Percentiles rank a stretch among this genome's conserved stretches.
phyloP scores from a whole-genome alignment of 2,329 filamentous ascomycete species.

The Grosmannia huntii region DNA sequence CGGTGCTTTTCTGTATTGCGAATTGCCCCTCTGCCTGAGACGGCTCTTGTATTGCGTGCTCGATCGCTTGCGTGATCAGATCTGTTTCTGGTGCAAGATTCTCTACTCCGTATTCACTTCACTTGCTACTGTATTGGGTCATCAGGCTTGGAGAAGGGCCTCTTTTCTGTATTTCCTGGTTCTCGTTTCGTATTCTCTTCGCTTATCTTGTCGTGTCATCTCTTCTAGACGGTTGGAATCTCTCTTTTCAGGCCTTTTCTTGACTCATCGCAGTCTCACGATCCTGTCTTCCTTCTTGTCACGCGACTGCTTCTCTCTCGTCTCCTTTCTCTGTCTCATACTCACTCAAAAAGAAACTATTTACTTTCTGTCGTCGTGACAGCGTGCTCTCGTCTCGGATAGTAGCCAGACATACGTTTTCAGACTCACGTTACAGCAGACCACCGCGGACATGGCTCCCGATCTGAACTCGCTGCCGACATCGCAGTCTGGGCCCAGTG shows the following conservation, averaged over 20 bases:
- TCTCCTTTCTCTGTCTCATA: constrained; percentile 1
- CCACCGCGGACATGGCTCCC: constrained; percentile 43
- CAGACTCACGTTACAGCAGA: neutral
- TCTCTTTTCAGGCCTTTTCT: neutral
- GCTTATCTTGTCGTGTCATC: neutral
- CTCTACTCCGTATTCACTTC: neutral
- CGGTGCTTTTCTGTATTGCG: neutral
- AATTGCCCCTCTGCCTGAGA: neutral
- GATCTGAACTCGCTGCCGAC: constrained; percentile 60
- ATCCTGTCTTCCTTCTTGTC: neutral
- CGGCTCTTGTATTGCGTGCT: constrained; percentile 1
- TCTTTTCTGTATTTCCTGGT: neutral
- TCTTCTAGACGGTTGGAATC: neutral
- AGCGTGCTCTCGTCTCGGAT: constrained; percentile 3
- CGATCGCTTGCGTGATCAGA: constrained; percentile 7
- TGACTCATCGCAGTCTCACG: neutral
- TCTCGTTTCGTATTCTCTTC: neutral
- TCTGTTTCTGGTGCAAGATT: constrained; percentile 7
- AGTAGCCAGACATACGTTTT: neutral
- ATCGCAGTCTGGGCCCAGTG: constrained; percentile 22
- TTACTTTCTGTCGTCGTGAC: constrained; percentile 10
- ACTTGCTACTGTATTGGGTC: neutral
- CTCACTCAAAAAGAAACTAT: constrained; percentile 2
- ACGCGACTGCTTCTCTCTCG: neutral
- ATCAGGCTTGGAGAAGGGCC: neutral